A percentile compares a stretch with the other conserved stretches of the same genome.
Conservation (phyloP, 257 asterid genomes). For the Cynanchum wilfordii region DNA sequence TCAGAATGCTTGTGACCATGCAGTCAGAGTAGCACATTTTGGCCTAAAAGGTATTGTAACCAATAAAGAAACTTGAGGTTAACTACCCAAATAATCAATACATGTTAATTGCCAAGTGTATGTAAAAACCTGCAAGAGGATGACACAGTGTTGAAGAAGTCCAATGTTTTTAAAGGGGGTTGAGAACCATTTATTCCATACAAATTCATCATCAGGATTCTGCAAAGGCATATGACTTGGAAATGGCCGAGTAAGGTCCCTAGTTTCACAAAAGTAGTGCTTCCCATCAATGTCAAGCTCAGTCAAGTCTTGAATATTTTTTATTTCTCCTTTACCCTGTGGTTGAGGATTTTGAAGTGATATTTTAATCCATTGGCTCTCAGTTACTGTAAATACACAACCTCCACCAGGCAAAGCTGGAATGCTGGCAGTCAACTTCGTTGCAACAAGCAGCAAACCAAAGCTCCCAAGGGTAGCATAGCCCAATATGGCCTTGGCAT, state of each 20-base stretch:
- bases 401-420: constrained; percentile 97
- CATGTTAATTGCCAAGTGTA: constrained; percentile 37
- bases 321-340: constrained; percentile 79
- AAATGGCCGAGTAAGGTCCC: constrained; percentile 91
- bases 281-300: constrained; percentile 96
- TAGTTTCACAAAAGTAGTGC: constrained; percentile 84
- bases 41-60: neutral
- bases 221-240: constrained; percentile 86
- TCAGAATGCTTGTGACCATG: neutral
- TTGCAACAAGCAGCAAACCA: constrained; percentile 77
- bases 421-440: constrained; percentile 65
- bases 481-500: constrained; percentile 86
- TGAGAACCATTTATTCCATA: constrained; percentile 96
- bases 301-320: constrained; percentile 79
- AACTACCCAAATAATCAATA: constrained; percentile 17
- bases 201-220: constrained; percentile 89
- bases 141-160: constrained; percentile 81
- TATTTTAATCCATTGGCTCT: constrained; percentile 91
- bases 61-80: neutral
- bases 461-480: constrained; percentile 85
- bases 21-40: neutral
- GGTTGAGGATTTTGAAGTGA: constrained; percentile 88
- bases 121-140: constrained; percentile 81
- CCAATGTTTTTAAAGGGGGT: constrained; percentile 78
- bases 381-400: constrained; percentile 71